Conservation (phyloP, 1,139 yeast genomes). For the Magnusiomyces paraingens region DNA sequence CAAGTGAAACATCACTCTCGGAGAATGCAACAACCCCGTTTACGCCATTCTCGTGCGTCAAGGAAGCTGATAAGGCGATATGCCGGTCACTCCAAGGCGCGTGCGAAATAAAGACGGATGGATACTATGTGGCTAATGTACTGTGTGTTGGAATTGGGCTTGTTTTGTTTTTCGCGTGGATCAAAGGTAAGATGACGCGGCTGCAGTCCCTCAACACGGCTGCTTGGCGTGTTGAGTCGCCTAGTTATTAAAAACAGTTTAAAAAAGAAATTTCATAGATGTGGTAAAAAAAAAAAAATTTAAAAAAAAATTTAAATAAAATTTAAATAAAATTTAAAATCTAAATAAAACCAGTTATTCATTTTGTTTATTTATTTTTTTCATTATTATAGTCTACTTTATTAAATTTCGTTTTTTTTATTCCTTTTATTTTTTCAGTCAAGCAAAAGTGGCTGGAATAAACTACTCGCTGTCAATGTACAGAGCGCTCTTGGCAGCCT, state of each 20-base stretch:
- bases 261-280: not conserved
- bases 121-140: constrained; percentile 72
- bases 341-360: not conserved
- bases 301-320: not conserved
- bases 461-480: constrained; percentile 45
- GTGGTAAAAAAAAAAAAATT: not conserved
- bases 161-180: constrained; percentile 58
- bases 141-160: constrained; percentile 67
- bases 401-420: not conserved
- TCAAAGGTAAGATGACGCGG: constrained; percentile 49
- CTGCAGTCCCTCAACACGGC: constrained; percentile 58
- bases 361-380: no score
- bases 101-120: constrained; percentile 58
- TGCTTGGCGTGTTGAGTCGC: constrained; percentile 56
- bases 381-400: no score
- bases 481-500: constrained; percentile 87
- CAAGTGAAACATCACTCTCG: not conserved
- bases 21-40: constrained; percentile 15
- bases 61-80: constrained; percentile 39
- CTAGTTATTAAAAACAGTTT: not conserved
- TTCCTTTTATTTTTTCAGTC: not conserved
- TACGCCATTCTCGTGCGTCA: constrained; percentile 39
- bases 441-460: not conserved
- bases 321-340: not conserved
- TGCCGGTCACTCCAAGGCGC: constrained; percentile 53